A percentile compares a stretch with the other conserved stretches of the same genome.
These are phyloP conservation scores for Aspergillus brunneoviolaceus DNA, from an alignment of 2,329 filamentous ascomycete genomes.

Conservation along the genomic window DNA sequence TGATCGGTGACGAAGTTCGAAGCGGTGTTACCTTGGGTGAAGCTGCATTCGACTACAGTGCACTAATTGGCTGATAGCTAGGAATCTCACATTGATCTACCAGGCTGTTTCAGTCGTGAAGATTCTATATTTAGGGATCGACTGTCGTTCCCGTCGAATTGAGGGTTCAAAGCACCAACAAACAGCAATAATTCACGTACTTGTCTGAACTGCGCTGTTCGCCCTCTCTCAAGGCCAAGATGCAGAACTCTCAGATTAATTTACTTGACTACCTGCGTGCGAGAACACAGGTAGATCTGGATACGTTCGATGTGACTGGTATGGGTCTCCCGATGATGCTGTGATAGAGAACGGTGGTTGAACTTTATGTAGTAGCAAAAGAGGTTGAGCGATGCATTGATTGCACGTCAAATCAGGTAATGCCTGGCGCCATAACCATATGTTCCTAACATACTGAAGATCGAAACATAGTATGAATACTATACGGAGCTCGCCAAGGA, in stretches of 20 bases:
- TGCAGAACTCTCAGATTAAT: background rate
- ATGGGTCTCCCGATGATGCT: background rate
- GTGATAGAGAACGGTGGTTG: background rate
- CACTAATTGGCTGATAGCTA: background rate
- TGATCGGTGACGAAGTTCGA: background rate
- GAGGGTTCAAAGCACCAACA: background rate
- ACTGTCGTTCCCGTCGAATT: background rate
- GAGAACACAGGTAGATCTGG: background rate
- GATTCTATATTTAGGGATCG: background rate
- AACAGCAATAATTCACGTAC: no score
- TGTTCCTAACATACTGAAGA: background rate
- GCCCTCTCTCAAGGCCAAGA: background rate
- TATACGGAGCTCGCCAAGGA: slow-evolving; percentile 1
- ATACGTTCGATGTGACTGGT: background rate
- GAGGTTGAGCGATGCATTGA: slow-evolving; percentile 1
- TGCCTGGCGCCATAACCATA: no score
- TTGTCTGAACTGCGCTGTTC: no score
- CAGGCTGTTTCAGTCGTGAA: background rate
- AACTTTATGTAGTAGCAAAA: background rate
- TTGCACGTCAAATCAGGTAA: slow-evolving; percentile 12
- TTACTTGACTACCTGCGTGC: background rate
- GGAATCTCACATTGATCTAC: background rate
- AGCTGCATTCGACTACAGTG: background rate
- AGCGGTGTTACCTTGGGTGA: background rate
- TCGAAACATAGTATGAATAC: slow-evolving; percentile 1